Evolutionary conservation across 257 asterid genomes (phyloP).

Genomic region (Petunia secreta): DNA sequence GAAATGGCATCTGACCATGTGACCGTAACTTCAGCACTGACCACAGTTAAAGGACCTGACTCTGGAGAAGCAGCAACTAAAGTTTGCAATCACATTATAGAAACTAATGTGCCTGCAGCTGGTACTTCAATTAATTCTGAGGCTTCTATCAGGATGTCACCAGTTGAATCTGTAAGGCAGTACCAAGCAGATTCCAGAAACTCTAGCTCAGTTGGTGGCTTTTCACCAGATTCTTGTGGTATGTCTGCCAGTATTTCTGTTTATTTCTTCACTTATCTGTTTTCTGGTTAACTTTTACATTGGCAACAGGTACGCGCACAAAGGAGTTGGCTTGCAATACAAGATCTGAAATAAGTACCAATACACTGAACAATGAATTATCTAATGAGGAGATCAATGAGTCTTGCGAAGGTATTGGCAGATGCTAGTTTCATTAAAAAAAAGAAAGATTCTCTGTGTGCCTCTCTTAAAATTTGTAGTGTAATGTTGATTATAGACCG

Average conservation of each 20-base stretch:
- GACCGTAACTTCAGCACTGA: conserved; percentile 27
- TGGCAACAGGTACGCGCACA: conserved; percentile 25
- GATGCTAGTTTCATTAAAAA: neutral
- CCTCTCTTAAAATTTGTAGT: neutral
- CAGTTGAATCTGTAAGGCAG: conserved; percentile 35
- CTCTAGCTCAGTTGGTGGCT: conserved; percentile 30
- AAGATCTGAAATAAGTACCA: conserved; percentile 1
- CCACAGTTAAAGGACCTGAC: conserved; percentile 31
- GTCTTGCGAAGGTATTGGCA: conserved; percentile 36
- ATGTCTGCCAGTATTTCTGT: conserved; percentile 11
- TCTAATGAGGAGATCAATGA: conserved; percentile 27
- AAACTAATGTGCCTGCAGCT: conserved; percentile 11
- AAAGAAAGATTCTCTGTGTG: neutral
- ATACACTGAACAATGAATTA: conserved; percentile 27
- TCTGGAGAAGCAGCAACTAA: conserved; percentile 31
- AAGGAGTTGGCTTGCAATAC: conserved; percentile 30
- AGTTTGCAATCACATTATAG: neutral
- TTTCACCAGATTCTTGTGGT: conserved; percentile 42
- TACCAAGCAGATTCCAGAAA: conserved; percentile 39
- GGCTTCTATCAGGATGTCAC: conserved; percentile 25
- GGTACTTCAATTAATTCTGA: conserved; percentile 31
- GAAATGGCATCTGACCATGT: conserved; percentile 29
- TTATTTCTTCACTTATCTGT: neutral
- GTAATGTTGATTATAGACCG: neutral
- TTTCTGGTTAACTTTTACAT: neutral